Base-by-base conservation (phyloP, 331 rosid species). In the Malus hybrid region DNA sequence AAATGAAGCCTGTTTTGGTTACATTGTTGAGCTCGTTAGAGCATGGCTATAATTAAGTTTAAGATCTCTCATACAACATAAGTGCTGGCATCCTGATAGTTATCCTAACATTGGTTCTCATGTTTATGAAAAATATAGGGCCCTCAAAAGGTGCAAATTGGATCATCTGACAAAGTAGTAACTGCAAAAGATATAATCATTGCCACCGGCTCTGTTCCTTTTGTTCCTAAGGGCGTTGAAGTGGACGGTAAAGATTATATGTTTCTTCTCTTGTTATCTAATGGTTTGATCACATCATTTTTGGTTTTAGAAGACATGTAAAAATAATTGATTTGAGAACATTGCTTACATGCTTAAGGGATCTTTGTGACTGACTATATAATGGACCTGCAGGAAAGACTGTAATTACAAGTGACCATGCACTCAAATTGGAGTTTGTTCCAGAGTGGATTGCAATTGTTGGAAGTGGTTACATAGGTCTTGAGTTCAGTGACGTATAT, bases 361-460 rank as follows among this genome's bases (percentile, higher is more conserved):
- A 73, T 70, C 46, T 60, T 80, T 59, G 75, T 78, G 33, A 66
- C 60, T 66, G 71, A 66, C 60, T 11, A 8, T 73, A 14, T 46
- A 34, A 73, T 73, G 80, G 77, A 59, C 63, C 75, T 84, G 73
- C 92, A 94, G 99, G 99, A 82, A 94, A 92, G 86, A 90, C 97
- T 72, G 99, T 94, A 62, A 94, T 94, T 78, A 94, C 99, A 65
- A 94, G 99, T 73, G 99, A 94, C 84, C 99, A 94, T 76, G 99
- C 99, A 65, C 97, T 94, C 64, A 94, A 94, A 84, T 86, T 94
- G 88, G 99, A 94, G 86, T 81, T 77, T 84, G 93, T 94, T 81
- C 99, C 99, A n/a, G 97, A 94, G 59, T 94, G 99, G 99, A 92
- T 94, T 73, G 99, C 96, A 31, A 94, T 94, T 32, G 93, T 94